Base-by-base conservation (phyloP, 257 asterid species). In the Capsicum pubescens region DNA sequence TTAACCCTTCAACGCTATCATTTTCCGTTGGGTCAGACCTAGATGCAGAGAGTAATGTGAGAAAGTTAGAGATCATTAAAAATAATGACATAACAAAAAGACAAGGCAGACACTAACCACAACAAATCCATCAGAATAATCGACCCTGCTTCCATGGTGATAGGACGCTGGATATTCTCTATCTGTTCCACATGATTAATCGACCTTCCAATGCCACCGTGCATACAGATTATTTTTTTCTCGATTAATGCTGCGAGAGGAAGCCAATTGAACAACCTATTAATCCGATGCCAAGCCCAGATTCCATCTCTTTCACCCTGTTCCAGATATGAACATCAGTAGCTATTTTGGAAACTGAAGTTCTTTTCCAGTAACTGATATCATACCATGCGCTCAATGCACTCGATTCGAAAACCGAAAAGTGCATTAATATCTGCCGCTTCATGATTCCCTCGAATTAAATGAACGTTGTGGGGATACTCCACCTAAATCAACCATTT, bases 231-330 rank as follows among this genome's bases (percentile, higher is more conserved):
- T 26, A 95, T 97, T 82, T 97, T 97, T 87, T 95, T 97, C 94
- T 97, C 99, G 79, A 97, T 94, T 85, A 95, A 86, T 32, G 99
- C 99, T 67, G 99, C 98, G 79, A 95, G 91, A 56, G 99, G 99
- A 87, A 97, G 99, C 99, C 99, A 97, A 88, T 97, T 97, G 87
- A 97, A 95, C 89, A 97, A 87, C 88, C 98, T 90, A 85, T 97
- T 97, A 85, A 97, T 93, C 83, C 99, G 94, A 84, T 97, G 98
- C 99, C 99, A 95, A 56, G 93, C 89, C 99, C 99, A 97, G 64
- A 97, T 95, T 87, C 99, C 99, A 90, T 97, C 99, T 91, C 99
- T 93, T 91, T 97, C 99, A 81, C 99, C 99, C 99, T 97, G 91
- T 79, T 87, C 87, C 83, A 83, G 82, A 88, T 58, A 46, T 81